These are phyloP conservation scores for Nakazawaea wickerhamii DNA, from an alignment of 805 yeast species.

Conservation along the genomic window DNA sequence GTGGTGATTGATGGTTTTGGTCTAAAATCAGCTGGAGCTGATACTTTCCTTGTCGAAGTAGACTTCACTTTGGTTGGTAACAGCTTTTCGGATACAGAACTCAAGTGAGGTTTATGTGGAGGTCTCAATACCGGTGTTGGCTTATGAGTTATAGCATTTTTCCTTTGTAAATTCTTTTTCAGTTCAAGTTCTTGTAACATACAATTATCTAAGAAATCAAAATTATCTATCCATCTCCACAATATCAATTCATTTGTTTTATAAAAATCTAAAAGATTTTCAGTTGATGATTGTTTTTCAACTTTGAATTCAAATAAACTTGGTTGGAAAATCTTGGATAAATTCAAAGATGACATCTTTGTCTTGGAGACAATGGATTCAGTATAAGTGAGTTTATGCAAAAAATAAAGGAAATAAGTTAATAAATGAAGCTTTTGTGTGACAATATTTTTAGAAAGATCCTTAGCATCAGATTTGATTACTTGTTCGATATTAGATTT, in stretches of 20 bases:
- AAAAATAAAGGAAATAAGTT: conserved; percentile 24
- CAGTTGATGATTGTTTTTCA: conserved; percentile 18
- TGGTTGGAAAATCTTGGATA: conserved; percentile 34
- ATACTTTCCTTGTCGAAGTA: not conserved
- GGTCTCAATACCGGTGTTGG: too few species aligned
- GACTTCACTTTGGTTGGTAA: conserved; percentile 6
- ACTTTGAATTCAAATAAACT: conserved; percentile 30
- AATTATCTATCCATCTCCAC: conserved; percentile 23
- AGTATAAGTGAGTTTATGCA: conserved; percentile 18
- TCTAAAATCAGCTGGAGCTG: not conserved
- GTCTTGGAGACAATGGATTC: conserved; percentile 24
- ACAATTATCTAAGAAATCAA: conserved; percentile 14
- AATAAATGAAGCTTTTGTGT: conserved; percentile 26
- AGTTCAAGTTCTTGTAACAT: conserved; percentile 6
- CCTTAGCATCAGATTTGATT: conserved; percentile 1
- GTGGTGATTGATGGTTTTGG: conserved; percentile 15
- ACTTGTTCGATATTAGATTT: not conserved
- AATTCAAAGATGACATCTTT: conserved; percentile 30
- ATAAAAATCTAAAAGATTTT: conserved; percentile 23
- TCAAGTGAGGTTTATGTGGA: too few species aligned
- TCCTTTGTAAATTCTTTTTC: not conserved
- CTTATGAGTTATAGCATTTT: too few species aligned
- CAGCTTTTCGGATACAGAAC: not conserved
- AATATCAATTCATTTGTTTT: conserved; percentile 24
- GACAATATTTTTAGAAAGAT: conserved; percentile 17